Conservation (phyloP, 345 rosid species). For the Theobroma cacao region DNA sequence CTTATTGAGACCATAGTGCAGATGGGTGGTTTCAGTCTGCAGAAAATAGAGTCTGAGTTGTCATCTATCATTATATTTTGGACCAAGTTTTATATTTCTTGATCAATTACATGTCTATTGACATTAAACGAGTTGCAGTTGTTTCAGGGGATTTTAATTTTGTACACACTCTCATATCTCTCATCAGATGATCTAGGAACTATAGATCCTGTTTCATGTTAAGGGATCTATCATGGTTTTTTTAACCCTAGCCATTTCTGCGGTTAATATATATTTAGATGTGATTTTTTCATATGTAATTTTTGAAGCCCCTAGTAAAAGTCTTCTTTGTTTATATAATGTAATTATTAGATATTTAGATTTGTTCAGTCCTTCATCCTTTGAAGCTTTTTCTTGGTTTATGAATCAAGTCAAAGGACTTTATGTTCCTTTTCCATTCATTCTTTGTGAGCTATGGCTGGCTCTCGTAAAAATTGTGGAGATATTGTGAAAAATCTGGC, state of each 20-base stretch:
- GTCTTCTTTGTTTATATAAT: neutral
- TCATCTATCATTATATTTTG: neutral
- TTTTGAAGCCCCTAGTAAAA: neutral
- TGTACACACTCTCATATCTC: neutral
- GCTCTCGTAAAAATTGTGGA: neutral
- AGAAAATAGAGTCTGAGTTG: neutral
- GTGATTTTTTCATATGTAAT: neutral
- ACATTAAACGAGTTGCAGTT: neutral
- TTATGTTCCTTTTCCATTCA: neutral
- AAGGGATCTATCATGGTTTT: neutral
- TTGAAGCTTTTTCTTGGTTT: neutral
- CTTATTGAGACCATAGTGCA: neutral
- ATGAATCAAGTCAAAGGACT: neutral
- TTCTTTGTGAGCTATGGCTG: neutral
- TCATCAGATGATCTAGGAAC: neutral
- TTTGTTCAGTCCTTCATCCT: neutral
- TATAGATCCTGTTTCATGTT: neutral
- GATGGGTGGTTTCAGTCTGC: neutral
- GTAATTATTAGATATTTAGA: neutral
- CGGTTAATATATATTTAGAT: neutral
- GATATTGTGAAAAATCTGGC: neutral
- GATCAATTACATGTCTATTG: neutral
- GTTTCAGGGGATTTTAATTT: neutral
- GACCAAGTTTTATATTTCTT: neutral
- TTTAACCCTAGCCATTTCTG: neutral